Percentiles rank a stretch among this genome's conserved stretches.
Evolutionary conservation across 2,329 filamentous ascomycete species (phyloP).

Genomic region (Alternaria sp.): DNA sequence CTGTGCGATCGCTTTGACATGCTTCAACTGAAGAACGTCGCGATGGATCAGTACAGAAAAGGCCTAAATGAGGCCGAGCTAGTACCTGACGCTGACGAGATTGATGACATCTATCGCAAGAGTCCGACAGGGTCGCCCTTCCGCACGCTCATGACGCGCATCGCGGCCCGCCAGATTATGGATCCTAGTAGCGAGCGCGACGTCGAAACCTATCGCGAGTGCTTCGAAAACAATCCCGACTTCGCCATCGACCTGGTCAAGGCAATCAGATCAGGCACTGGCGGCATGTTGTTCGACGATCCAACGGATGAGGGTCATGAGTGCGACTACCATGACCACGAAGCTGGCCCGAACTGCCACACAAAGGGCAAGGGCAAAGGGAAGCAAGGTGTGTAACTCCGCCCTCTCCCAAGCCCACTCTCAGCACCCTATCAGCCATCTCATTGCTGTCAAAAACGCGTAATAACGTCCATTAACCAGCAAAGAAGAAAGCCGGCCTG

Average conservation of each 20-base stretch:
- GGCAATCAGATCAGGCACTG: slow-evolving; percentile 57
- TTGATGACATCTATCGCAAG: slow-evolving; percentile 59
- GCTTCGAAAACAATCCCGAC: slow-evolving; percentile 57
- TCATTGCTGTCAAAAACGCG: slow-evolving; percentile 19
- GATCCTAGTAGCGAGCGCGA: slow-evolving; percentile 59
- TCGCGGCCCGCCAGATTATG: slow-evolving; percentile 65
- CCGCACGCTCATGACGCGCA: slow-evolving; percentile 57
- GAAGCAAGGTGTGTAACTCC: slow-evolving; percentile 47
- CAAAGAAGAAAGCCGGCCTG: slow-evolving; percentile 42
- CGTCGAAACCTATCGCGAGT: slow-evolving; percentile 57
- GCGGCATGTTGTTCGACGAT: slow-evolving; percentile 59
- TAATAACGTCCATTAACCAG: slow-evolving; percentile 49
- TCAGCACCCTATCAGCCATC: slow-evolving; percentile 8
- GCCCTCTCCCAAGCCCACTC: slow-evolving; percentile 15
- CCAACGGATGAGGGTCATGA: slow-evolving; percentile 54
- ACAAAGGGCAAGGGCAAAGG: slow-evolving; percentile 41
- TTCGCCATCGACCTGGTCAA: slow-evolving; percentile 62
- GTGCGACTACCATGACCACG: slow-evolving; percentile 60
- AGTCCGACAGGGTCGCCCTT: slow-evolving; percentile 56
- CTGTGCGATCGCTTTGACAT: slow-evolving; percentile 60
- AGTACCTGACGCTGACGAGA: slow-evolving; percentile 62
- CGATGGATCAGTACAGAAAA: slow-evolving; percentile 61
- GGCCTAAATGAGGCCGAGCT: slow-evolving; percentile 57
- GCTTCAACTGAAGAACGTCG: slow-evolving; percentile 58
- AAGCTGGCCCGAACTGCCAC: slow-evolving; percentile 50